Percentiles rank a stretch among this genome's conserved stretches.
phyloP scores from a whole-genome alignment of 2,329 filamentous ascomycete genomes.

The Rutstroemia sp. region DNA sequence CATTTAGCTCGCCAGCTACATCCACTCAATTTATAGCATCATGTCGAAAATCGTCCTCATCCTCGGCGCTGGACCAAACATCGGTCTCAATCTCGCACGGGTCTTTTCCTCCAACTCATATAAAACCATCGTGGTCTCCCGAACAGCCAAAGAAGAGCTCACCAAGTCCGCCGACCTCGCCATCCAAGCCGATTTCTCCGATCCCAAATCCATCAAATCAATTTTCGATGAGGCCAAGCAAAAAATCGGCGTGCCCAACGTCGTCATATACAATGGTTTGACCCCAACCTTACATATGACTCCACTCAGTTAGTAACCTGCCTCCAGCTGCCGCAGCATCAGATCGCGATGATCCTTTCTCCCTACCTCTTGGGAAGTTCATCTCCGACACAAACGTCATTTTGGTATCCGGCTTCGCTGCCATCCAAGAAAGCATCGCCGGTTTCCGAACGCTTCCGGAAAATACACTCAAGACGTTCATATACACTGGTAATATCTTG shows the following conservation, averaged over 20 bases:
- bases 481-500: conserved; percentile 37
- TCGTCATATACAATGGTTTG: conserved; percentile 37
- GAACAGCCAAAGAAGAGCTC: conserved; percentile 23
- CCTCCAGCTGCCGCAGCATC: not conserved
- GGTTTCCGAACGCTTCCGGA: conserved; percentile 26
- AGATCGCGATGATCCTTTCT: conserved; percentile 6
- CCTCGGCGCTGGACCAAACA: conserved; percentile 35
- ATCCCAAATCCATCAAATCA: conserved; percentile 14
- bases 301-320: not conserved
- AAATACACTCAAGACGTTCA: conserved; percentile 34
- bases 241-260: conserved; percentile 31
- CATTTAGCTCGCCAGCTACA: too few relatives aligned
- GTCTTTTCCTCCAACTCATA: conserved; percentile 33
- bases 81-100: conserved; percentile 30
- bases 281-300: not conserved
- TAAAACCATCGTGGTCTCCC: conserved; percentile 33
- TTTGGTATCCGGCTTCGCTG: conserved; percentile 32
- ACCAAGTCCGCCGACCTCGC: conserved; percentile 26
- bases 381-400: conserved; percentile 32
- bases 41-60: conserved; percentile 28
- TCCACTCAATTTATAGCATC: not conserved
- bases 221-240: conserved; percentile 34
- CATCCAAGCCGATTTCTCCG: conserved; percentile 32
- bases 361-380: conserved; percentile 29
- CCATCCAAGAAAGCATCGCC: conserved; percentile 32